A percentile compares a stretch with the other conserved stretches of the same genome.
phyloP scores from a whole-genome alignment of 352 stramenopile genomes.

The Globisporangium paroecandrum region DNA sequence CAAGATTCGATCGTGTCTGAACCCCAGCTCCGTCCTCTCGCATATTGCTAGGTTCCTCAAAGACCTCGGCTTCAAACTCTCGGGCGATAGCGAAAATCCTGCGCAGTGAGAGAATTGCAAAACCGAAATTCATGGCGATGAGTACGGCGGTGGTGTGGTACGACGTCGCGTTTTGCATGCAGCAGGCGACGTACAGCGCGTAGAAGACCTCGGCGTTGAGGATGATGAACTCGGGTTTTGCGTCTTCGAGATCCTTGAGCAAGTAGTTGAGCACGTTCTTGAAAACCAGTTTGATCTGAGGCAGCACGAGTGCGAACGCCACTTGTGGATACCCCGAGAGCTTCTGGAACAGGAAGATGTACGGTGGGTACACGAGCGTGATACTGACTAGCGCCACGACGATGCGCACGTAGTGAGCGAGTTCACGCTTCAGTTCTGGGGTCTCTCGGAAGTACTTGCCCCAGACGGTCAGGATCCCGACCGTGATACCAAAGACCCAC shows the following conservation, averaged over 20 bases:
- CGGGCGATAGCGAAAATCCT: not conserved
- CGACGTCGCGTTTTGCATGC: slow-evolving; percentile 31
- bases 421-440: not conserved
- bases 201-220: slow-evolving; percentile 59
- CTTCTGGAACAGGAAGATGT: slow-evolving; percentile 27
- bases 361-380: slow-evolving; percentile 28
- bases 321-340: slow-evolving; percentile 13
- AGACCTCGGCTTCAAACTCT: not conserved
- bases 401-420: slow-evolving; percentile 4
- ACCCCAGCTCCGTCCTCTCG: slow-evolving; percentile 26
- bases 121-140: slow-evolving; percentile 27
- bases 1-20: slow-evolving; percentile 49
- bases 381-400: not conserved
- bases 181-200: slow-evolving; percentile 36
- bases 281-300: slow-evolving; percentile 25
- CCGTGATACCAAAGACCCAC: too few relatives aligned
- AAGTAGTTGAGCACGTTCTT: slow-evolving; percentile 4
- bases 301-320: slow-evolving; percentile 26
- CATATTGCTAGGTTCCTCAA: not conserved
- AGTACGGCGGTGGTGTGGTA: slow-evolving; percentile 24
- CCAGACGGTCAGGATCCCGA: not conserved
- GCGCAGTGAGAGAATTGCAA: not conserved
- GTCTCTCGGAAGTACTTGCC: not conserved
- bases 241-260: slow-evolving; percentile 17
- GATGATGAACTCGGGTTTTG: slow-evolving; percentile 41